phyloP scores from a whole-genome alignment of 2,329 filamentous ascomycete genomes.

The Karstenula rhodostoma region DNA sequence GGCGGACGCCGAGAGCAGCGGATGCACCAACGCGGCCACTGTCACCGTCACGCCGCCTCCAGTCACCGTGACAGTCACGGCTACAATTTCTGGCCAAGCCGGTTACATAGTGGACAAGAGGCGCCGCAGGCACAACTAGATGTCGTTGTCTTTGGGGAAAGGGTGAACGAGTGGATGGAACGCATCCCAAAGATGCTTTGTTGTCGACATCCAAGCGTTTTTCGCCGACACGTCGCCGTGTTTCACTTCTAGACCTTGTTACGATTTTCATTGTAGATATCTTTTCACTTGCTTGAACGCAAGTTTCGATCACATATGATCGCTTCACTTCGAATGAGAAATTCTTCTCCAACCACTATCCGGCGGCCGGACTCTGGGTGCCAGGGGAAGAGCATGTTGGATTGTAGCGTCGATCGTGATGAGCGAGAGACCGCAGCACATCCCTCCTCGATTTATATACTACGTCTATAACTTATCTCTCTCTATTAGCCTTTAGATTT shows the following conservation, averaged over 20 bases:
- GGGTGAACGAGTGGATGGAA: neutral
- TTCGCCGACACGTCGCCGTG: neutral
- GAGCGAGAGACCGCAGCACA: too few relatives aligned
- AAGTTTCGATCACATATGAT: slow-evolving; percentile 4
- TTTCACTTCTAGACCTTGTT: neutral
- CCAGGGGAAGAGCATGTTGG: too few relatives aligned
- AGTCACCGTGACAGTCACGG: slow-evolving; percentile 38
- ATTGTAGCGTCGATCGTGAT: too few relatives aligned
- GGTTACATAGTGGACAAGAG: slow-evolving; percentile 21
- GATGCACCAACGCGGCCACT: slow-evolving; percentile 31
- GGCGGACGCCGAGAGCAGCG: slow-evolving; percentile 18
- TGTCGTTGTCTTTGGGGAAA: neutral
- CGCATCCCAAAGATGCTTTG: neutral
- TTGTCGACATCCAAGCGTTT: neutral
- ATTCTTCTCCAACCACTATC: neutral
- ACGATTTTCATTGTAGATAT: slow-evolving; percentile 1
- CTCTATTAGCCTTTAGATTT: too few relatives aligned
- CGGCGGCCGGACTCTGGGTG: too few relatives aligned
- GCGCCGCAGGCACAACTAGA: slow-evolving; percentile 15
- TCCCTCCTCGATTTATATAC: too few relatives aligned
- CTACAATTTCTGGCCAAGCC: slow-evolving; percentile 9
- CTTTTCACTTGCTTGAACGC: neutral
- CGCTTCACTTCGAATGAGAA: slow-evolving; percentile 7
- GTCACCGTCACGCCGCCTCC: slow-evolving; percentile 30
- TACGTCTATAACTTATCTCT: too few relatives aligned